phyloP scores from a whole-genome alignment of 129 eudicot species.

The Saussurea involucrata region DNA sequence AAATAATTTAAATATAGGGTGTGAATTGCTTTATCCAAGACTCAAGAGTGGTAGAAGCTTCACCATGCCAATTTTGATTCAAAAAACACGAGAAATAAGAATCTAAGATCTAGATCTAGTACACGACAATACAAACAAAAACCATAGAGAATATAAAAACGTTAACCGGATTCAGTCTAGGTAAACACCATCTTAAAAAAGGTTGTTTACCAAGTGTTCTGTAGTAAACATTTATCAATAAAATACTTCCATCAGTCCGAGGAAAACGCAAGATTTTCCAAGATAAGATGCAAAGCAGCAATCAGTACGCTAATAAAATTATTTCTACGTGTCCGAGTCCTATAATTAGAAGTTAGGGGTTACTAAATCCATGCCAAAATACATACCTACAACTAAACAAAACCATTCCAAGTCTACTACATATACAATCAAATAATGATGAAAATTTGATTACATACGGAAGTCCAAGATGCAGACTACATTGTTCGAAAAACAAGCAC shows the following conservation, averaged over 20 bases:
- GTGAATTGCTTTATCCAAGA: too few species aligned
- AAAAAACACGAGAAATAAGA: neutral
- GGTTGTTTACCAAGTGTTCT: too few species aligned
- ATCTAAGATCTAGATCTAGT: neutral
- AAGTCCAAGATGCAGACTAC: conserved; percentile 70
- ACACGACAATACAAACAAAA: neutral
- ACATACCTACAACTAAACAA: conserved; percentile 27
- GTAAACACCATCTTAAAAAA: too few species aligned
- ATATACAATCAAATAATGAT: neutral
- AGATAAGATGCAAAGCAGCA: neutral
- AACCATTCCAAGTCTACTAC: conserved; percentile 1
- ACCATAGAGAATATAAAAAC: neutral
- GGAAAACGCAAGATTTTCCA: too few species aligned
- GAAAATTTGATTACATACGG: conserved; percentile 49
- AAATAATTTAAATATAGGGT: too few species aligned
- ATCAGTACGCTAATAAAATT: neutral
- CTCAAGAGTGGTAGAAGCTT: too few species aligned
- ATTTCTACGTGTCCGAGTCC: neutral
- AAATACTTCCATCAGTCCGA: too few species aligned
- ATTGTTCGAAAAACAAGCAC: conserved; percentile 78
- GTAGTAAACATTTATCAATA: too few species aligned
- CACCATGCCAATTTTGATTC: neutral
- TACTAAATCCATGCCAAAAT: conserved; percentile 18
- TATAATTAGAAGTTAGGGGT: conserved; percentile 18
- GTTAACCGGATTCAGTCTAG: too few species aligned